phyloP scores from a whole-genome alignment of 257 asterid genomes.

The Catharanthus roseus region DNA sequence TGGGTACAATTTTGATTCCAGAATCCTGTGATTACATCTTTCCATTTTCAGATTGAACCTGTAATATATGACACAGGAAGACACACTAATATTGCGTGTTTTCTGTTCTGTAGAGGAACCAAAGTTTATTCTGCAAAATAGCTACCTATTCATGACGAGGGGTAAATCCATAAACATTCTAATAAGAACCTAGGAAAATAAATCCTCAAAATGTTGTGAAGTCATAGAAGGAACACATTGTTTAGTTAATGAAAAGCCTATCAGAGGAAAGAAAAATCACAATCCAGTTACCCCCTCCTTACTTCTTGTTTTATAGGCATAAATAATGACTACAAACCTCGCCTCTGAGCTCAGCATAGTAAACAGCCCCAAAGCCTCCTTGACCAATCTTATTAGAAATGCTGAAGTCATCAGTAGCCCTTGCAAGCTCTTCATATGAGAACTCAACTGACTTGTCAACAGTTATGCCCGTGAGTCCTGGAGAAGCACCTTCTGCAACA shows the following conservation, averaged over 20 bases:
- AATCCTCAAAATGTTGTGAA: not conserved
- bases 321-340: slow-evolving; percentile 53
- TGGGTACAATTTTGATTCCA: not conserved
- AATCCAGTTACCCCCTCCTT: not conserved
- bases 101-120: too few relatives aligned
- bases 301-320: not conserved
- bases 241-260: not conserved
- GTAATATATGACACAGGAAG: not conserved
- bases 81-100: not conserved
- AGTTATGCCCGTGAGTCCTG: slow-evolving; percentile 56
- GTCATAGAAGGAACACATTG: not conserved
- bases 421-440: slow-evolving; percentile 91
- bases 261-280: not conserved
- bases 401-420: slow-evolving; percentile 73
- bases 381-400: slow-evolving; percentile 87
- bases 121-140: not conserved
- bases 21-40: not conserved
- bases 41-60: not conserved
- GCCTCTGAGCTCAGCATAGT: slow-evolving; percentile 97
- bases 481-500: slow-evolving; percentile 39
- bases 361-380: slow-evolving; percentile 97
- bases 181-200: not conserved
- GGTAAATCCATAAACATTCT: not conserved
- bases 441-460: slow-evolving; percentile 93
- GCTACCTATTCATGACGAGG: not conserved